Base-by-base conservation (phyloP, 805 yeast genomes). In the Candida nanaspora region DNA sequence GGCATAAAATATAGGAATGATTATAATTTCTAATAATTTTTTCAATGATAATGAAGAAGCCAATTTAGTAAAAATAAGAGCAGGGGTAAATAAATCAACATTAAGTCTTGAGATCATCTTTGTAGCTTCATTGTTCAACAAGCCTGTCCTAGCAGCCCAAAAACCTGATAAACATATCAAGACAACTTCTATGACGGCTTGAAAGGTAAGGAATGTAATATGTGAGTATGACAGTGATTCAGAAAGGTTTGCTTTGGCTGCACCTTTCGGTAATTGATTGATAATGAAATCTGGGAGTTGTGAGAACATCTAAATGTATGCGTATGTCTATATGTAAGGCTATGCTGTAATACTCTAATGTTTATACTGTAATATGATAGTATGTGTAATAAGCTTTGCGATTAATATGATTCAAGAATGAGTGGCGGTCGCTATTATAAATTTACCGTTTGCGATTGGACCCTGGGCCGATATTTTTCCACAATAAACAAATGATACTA, bases 41-140 rank as follows among this genome's bases (percentile, higher is more conserved):
- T 79, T 71, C 45, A 89, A 61, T 6, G 93, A 81, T 36, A 93
- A 65, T 16, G 78, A 71, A 6, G 78, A 69, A 16, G 80, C 82
- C 41, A 77, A 68, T 59, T 93, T 93, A 48, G 86, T 74, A 62
- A 91, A 93, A 51, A 91, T 88, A 69, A 91, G 76, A 51, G 96
- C 89, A 7, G 98, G 98, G 18, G 98, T 93, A 68, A 93, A 91
- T 39, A 91, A 66, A 62, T 86, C 91, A 29, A 93, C 97, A 56
- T 91, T 91, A 40, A 91, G 69, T 42, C 72, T 66, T 4, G 93
- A 80, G 18, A 91, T 72, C 33, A 76, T 71, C 56, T 85, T 86
- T 52, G 88, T 95, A n/a, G 83, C 86, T 33, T 70, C 65, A 42
- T 83, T 74, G 40, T 75, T 76, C 35, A 93, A 70, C 32, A 86